Percentiles rank a stretch among this genome's conserved stretches.
Evolutionary conservation across 192 early-diverging fungal species (phyloP).

Genomic region (Gryganskiella cystojenkinii): DNA sequence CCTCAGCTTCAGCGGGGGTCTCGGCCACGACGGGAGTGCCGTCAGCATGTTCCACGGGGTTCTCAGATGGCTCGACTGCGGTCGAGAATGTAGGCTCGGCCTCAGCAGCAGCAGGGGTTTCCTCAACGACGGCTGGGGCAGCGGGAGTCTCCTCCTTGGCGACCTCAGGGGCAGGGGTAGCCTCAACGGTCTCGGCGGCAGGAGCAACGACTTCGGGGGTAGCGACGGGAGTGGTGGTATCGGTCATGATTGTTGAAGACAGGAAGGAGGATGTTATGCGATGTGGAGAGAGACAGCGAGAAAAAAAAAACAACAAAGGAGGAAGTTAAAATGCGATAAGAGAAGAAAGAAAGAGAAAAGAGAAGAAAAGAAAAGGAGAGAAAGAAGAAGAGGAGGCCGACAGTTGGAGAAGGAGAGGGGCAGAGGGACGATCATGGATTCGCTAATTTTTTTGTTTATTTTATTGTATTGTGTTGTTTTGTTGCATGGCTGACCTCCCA

Average conservation of each 20-base stretch:
- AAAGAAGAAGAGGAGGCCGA: conserved; percentile 1
- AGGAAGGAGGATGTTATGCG: neutral
- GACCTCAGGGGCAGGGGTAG: conserved; percentile 2
- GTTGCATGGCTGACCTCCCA: too few species aligned
- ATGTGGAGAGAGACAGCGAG: neutral
- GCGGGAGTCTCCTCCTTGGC: neutral
- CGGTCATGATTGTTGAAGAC: conserved; percentile 15
- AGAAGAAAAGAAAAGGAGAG: neutral
- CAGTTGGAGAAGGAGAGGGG: conserved; percentile 4
- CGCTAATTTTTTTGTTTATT: too few species aligned
- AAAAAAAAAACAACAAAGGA: neutral
- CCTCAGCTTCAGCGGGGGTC: conserved; percentile 11
- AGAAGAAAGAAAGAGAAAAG: conserved; percentile 2
- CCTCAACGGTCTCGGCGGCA: conserved; percentile 6
- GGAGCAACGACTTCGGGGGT: conserved; percentile 7
- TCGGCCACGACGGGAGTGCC: conserved; percentile 6
- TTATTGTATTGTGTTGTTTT: neutral
- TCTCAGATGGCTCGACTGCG: conserved; percentile 31
- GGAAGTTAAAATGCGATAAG: neutral
- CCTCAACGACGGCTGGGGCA: neutral
- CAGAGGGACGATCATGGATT: neutral
- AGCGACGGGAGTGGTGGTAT: conserved; percentile 22
- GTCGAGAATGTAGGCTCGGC: conserved; percentile 23
- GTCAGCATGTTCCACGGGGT: conserved; percentile 10
- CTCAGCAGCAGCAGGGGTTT: conserved; percentile 4